Base-by-base conservation (phyloP, 306 rosid genomes). In the Quercus agrifolia region DNA sequence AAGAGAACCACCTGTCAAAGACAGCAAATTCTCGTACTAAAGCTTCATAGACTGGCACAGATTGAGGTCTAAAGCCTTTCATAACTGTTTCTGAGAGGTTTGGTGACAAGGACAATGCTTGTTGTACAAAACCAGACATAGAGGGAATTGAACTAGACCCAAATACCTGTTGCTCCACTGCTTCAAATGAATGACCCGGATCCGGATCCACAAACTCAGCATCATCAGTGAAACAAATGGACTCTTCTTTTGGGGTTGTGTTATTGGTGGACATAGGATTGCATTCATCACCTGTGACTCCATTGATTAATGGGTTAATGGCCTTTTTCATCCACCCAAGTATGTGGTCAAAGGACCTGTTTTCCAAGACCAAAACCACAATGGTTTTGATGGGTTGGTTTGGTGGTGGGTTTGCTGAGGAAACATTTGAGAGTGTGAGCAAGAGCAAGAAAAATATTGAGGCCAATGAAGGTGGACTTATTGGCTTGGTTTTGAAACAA, bases 131-230 rank as follows among this genome's bases (percentile, higher is more conserved):
- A 46, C 99, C 99, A 82, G 87, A 56, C 99, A 96, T 96, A 18
- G 98, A 90, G 77, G 98, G 99, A 56, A 89, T 56, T 12, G 96
- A 73, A 51, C 86, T 76, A 41, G 92, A 87, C 28, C 99, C 99
- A 61, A 96, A 96, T 67, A 96, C 98, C 86, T 96, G 99, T 46
- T 90, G 87, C 56, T 83, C 75, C 19, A 96, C 99, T 23, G 82
- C 99, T 27, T 96, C 98, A 74, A 96, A 96, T 0, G 99, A 93
- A 79, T 96, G 99, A 0, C 99, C 98, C 12, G 98, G 99, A 91
- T 96, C 98, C 85, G 99, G 99, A 88, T 96, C 99, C 87, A 96
- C 98, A 49, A 90, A 95, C 81, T 91, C 94, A 0, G 99, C 97
- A 71, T 91, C 98, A 69, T 93, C 98, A 0, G 85, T 86, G 93